These are phyloP conservation scores for Raphanus sativus DNA, from an alignment of 345 rosid genomes.

Conservation along the genomic window DNA sequence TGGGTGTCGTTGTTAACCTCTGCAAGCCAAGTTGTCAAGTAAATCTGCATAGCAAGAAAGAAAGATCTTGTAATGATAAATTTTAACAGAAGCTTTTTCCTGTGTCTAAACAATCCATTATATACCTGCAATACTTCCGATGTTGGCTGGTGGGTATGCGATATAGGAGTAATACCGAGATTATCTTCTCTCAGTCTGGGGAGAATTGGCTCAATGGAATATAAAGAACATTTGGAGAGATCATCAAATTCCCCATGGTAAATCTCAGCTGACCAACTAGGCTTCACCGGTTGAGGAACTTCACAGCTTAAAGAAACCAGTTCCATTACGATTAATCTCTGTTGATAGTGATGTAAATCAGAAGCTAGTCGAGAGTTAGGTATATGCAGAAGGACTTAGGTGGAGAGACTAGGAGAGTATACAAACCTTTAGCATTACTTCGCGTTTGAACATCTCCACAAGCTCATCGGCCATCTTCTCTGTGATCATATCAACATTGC, in stretches of 20 bases:
- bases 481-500: slow-evolving; percentile 34
- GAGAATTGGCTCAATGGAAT: slow-evolving; percentile 46
- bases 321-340: slow-evolving; percentile 67
- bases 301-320: slow-evolving; percentile 52
- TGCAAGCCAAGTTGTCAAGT: slow-evolving; percentile 82
- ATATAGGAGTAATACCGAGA: slow-evolving; percentile 34
- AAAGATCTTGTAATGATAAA: neutral
- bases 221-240: slow-evolving; percentile 55
- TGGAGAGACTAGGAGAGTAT: neutral
- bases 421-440: slow-evolving; percentile 84
- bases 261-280: slow-evolving; percentile 66
- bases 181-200: slow-evolving; percentile 50
- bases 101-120: neutral
- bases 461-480: slow-evolving; percentile 77
- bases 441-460: slow-evolving; percentile 69
- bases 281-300: slow-evolving; percentile 39
- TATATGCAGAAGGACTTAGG: neutral
- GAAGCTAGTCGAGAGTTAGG: neutral
- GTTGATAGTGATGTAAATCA: slow-evolving; percentile 24
- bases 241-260: slow-evolving; percentile 71
- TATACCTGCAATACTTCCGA: slow-evolving; percentile 67
- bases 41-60: slow-evolving; percentile 46
- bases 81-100: neutral
- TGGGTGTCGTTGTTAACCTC: slow-evolving; percentile 61
- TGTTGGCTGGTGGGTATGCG: slow-evolving; percentile 43